Evolutionary conservation across 106 monocot genomes (phyloP).

Genomic region (Amphibolis antarctica): DNA sequence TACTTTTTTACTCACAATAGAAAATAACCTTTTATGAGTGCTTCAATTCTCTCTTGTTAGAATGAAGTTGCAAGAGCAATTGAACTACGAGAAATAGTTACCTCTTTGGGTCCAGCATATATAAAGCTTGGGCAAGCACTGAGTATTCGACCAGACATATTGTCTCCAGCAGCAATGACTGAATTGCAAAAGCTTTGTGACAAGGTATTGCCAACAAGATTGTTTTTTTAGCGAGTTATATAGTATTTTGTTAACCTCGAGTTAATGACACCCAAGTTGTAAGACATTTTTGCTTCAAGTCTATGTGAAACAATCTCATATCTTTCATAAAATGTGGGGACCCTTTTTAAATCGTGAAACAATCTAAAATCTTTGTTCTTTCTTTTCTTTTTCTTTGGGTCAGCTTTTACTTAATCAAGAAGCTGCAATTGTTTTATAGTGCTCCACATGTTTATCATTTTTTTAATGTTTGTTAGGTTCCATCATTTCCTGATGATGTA

Average conservation of each 20-base stretch:
- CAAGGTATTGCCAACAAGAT: constrained; percentile 50
- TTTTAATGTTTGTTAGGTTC: constrained; percentile 53
- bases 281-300: too few relatives aligned
- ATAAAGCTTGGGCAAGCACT: constrained; percentile 98
- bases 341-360: too few relatives aligned
- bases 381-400: background rate
- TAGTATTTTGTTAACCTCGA: too few relatives aligned
- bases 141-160: constrained; percentile 94
- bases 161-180: constrained; percentile 97
- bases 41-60: constrained; percentile 20
- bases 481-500: constrained; percentile 94
- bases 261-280: too few relatives aligned
- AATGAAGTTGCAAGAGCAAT: constrained; percentile 97
- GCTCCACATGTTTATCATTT: background rate
- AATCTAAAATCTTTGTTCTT: too few relatives aligned
- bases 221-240: too few relatives aligned
- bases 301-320: too few relatives aligned
- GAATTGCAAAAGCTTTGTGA: constrained; percentile 98
- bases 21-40: too few relatives aligned
- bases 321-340: too few relatives aligned
- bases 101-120: constrained; percentile 96
- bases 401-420: background rate
- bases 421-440: background rate
- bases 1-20: too few relatives aligned
- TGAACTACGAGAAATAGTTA: constrained; percentile 93